Conservation (phyloP, 1,284 basidiomycete species). For the Porogramme epimiltina region DNA sequence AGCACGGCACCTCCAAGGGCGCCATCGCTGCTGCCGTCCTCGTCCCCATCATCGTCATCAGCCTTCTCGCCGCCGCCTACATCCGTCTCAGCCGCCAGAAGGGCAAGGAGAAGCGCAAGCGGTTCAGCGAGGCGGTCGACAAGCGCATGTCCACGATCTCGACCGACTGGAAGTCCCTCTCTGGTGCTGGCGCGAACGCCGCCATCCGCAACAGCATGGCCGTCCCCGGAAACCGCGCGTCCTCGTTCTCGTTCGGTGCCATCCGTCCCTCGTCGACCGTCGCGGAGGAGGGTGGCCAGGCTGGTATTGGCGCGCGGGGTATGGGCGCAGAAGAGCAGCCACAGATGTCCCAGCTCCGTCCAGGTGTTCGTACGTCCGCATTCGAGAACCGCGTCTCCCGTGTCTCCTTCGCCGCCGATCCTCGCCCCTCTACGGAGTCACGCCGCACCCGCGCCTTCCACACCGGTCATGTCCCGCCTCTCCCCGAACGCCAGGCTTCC, state of each 20-base stretch:
- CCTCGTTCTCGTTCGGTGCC: constrained; percentile 57
- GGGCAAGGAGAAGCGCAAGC: constrained; percentile 60
- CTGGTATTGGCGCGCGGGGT: constrained; percentile 43
- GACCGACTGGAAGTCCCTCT: constrained; percentile 76
- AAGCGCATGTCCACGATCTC: constrained; percentile 83
- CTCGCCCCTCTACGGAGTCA: constrained; percentile 60
- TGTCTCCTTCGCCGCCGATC: constrained; percentile 74
- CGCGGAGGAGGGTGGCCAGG: constrained; percentile 47
- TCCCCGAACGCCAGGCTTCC: constrained; percentile 46
- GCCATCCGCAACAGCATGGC: constrained; percentile 75
- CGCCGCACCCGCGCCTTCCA: constrained; percentile 63
- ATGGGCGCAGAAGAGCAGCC: constrained; percentile 29
- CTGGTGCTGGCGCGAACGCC: constrained; percentile 68
- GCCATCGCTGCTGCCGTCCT: constrained; percentile 79
- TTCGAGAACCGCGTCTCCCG: constrained; percentile 48
- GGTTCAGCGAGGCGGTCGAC: constrained; percentile 74
- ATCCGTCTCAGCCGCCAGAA: constrained; percentile 51
- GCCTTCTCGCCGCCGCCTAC: constrained; percentile 50
- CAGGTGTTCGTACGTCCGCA: constrained; percentile 41
- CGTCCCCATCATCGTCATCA: constrained; percentile 65
- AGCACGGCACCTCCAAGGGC: constrained; percentile 54
- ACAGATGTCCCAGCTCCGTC: constrained; percentile 55
- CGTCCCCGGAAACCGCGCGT: constrained; percentile 44
- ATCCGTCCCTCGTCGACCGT: constrained; percentile 54
- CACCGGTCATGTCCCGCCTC: constrained; percentile 52